A percentile compares a stretch with the other conserved stretches of the same genome.
phyloP scores from a whole-genome alignment of 352 stramenopile genomes.

The Phytophthora cryptogea region DNA sequence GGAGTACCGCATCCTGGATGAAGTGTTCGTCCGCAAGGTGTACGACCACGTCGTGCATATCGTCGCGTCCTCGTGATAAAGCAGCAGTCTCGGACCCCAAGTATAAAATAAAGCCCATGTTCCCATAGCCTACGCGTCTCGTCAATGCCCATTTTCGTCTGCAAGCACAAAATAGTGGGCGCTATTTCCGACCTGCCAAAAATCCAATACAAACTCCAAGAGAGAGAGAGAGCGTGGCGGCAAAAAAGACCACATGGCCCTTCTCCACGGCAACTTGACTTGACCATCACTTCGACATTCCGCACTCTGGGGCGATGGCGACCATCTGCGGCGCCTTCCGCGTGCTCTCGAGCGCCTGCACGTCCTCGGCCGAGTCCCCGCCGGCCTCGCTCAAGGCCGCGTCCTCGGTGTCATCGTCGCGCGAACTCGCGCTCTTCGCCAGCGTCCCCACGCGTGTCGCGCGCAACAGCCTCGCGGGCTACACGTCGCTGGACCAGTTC shows the following conservation, averaged over 20 bases:
- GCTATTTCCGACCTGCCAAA: neutral
- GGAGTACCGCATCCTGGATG: conserved; percentile 67
- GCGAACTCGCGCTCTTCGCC: conserved; percentile 29
- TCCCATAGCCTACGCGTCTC: conserved; percentile 12
- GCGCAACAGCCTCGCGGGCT: conserved; percentile 23
- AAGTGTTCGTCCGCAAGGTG: conserved; percentile 58
- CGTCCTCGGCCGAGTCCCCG: conserved; percentile 40
- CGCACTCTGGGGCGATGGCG: conserved; percentile 25
- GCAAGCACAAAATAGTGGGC: conserved; percentile 1
- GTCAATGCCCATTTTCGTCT: conserved; percentile 7
- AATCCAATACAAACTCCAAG: conserved; percentile 16
- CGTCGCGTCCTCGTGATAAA: conserved; percentile 30
- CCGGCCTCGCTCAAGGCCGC: conserved; percentile 26
- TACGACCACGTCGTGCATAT: conserved; percentile 59
- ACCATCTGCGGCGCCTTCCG: conserved; percentile 50
- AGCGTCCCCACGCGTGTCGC: conserved; percentile 7
- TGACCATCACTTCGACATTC: conserved; percentile 19
- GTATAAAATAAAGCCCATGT: conserved; percentile 34
- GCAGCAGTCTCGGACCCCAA: conserved; percentile 13
- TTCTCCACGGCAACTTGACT: conserved; percentile 23
- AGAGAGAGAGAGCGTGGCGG: conserved; percentile 11
- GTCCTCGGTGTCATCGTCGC: conserved; percentile 38
- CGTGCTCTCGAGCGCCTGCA: conserved; percentile 42
- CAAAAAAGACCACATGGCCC: too few species aligned
- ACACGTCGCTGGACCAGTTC: conserved; percentile 40